Percentiles rank a stretch among this genome's conserved stretches.
Conservation (phyloP, 768 basidiomycete species). For the Tephrocybe sp. region DNA sequence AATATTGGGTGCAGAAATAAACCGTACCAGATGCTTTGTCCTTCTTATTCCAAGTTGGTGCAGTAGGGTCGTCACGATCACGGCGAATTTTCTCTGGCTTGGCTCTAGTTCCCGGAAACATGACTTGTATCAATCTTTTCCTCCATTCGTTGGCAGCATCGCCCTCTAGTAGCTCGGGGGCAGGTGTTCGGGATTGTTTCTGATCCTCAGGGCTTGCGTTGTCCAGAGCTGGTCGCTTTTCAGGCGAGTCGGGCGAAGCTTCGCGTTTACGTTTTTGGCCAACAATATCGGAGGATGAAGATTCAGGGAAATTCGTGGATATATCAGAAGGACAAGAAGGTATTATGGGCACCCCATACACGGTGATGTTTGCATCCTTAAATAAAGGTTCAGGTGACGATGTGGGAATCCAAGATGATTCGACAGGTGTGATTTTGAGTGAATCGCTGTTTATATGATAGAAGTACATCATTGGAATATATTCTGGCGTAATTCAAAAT, state of each 20-base stretch:
- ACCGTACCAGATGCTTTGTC: neutral
- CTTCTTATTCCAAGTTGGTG: neutral
- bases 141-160: slow-evolving; percentile 56
- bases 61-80: neutral
- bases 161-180: slow-evolving; percentile 37
- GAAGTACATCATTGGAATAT: slow-evolving; percentile 1
- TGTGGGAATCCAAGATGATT: slow-evolving; percentile 34
- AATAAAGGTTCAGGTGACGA: slow-evolving; percentile 43
- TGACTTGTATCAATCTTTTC: slow-evolving; percentile 45
- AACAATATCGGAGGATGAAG: slow-evolving; percentile 12
- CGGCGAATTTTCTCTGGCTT: slow-evolving; percentile 7
- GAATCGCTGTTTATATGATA: slow-evolving; percentile 39
- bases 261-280: slow-evolving; percentile 45
- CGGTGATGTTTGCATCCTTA: slow-evolving; percentile 59
- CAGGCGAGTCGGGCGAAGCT: slow-evolving; percentile 32
- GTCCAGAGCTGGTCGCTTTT: slow-evolving; percentile 28
- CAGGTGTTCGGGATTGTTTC: slow-evolving; percentile 22
- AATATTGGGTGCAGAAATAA: neutral
- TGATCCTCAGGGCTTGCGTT: slow-evolving; percentile 18
- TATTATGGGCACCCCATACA: slow-evolving; percentile 57
- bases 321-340: slow-evolving; percentile 9
- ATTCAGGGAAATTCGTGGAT: slow-evolving; percentile 35
- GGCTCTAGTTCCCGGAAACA: slow-evolving; percentile 53
- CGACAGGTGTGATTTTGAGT: slow-evolving; percentile 43
- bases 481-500: neutral